Evolutionary conservation across 192 early-diverging fungal species (phyloP), one percentile per base, ranked within the genome.

Genomic region (Linnemannia zychae): DNA sequence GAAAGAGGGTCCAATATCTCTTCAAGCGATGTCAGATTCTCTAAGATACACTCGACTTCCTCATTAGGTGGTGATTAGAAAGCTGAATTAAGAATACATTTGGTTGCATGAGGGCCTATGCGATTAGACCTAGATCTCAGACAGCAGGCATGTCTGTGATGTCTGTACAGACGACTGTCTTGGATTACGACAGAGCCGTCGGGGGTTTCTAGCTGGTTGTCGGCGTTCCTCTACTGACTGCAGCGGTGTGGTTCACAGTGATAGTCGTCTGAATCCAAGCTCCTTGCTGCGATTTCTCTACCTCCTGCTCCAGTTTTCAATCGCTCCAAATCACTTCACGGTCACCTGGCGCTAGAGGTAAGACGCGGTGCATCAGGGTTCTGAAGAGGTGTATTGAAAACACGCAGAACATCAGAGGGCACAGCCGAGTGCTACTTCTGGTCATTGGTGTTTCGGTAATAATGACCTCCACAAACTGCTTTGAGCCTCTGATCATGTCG

Each of bases 401-500:
- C 33, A 5, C 6, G 66, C 36, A 20, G 66, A 5, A 15, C 34
- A 67, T 67, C 66, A 33, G 66, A 67, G 18, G 66, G 66, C 6
- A 38, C 66, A 53, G 22, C 52, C 22, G 57, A 74, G 3, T 53
- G 50, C 57, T 74, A 37, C n/a, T 38, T 75, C 74, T 75, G 60
- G 31, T 75, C 74, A n/a, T 28, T 48, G 44, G 74, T 63, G 63
- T 60, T 75, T 75, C 63, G 63, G 36, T 12, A 65, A 75, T 47
- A 75, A 67, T 75, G 46, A 44, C 47, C 40, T 65, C 63, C 40
- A 33, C 63, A 44, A 75, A 75, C 38, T 60, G 74, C 24, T 75
- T 40, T 33, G 74, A 75, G 74, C 74, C 74, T 66, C 7, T 66
- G 37, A 75, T 75, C 74, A 75, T 63, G 20, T 75, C 33, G 74